These are phyloP conservation scores for Thelephora ganbajun DNA, from an alignment of 768 basidiomycete genomes.

Conservation along the genomic window DNA sequence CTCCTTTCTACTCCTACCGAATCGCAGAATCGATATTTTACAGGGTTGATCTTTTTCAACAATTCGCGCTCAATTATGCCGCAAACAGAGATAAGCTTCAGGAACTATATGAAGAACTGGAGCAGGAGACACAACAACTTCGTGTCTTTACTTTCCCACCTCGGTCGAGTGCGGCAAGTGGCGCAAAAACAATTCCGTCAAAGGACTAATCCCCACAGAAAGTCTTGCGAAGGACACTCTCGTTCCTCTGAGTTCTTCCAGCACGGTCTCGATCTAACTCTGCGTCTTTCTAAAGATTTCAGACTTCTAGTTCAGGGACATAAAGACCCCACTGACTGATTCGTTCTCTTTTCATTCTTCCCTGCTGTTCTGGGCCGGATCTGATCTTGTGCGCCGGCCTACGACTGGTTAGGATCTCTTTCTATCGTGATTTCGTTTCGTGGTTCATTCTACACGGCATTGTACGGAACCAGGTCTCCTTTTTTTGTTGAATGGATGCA, in stretches of 20 bases:
- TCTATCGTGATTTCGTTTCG: no score
- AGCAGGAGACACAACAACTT: constrained; percentile 9
- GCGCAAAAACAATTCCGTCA: constrained; percentile 4
- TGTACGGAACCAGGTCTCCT: no score
- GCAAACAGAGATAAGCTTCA: constrained; percentile 14
- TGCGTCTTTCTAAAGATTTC: neutral
- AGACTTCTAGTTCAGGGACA: no score
- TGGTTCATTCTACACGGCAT: no score
- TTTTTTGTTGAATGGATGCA: no score
- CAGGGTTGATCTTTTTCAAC: constrained; percentile 13
- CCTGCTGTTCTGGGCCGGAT: no score
- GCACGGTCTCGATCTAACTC: constrained; percentile 5
- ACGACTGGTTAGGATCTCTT: no score
- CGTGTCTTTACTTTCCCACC: constrained; percentile 4
- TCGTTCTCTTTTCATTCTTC: no score
- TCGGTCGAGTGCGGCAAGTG: constrained; percentile 9
- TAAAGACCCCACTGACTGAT: no score
- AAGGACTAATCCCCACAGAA: constrained; percentile 12
- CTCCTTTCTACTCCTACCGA: neutral
- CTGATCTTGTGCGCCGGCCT: no score
- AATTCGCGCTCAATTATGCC: constrained; percentile 16
- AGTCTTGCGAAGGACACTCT: constrained; percentile 15
- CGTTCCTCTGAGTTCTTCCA: constrained; percentile 13
- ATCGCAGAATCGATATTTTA: neutral
- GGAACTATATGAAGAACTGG: constrained; percentile 11